Base-by-base conservation (phyloP, 179 eudicot species). In the Heliamphora pulchella region DNA sequence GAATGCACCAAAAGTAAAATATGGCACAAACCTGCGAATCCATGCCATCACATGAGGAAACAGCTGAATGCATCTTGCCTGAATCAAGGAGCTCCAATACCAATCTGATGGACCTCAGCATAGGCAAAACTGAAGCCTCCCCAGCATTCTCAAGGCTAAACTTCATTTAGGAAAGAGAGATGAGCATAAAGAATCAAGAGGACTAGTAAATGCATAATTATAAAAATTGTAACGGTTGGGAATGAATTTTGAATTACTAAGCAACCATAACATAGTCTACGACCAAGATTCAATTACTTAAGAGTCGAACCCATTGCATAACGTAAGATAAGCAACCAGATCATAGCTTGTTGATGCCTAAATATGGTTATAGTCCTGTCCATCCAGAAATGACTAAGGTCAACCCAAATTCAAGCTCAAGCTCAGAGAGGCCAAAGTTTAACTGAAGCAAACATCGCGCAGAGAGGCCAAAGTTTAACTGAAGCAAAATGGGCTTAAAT, bases 71-170 rank as follows among this genome's bases (percentile, higher is more conserved):
- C 69, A 10, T 79, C 51, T 47, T 80, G 55, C 80, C 86, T 41
- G 88, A 79, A 68, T 90, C 83, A 61, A 93, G 84, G 78, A 92
- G 91, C 85, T 91, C 96, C 84, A 94, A 69, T 76, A 87, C 82
- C 83, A 89, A 83, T 83, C 99, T 92, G 80, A 90, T 91, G 31
- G 98, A 92, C 84, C 94, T 91, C 82, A 96, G 85, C 93, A 96
- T 92, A 80, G 97, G 91, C 88, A 96, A 85, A 85, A 89, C 84
- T 77, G 96, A 92, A 81, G 74, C 87, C 82, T 96, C 99, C 78
- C 97, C 99, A 81, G 99, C 98, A 89, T 93, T 93, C 84, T 93
- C 99, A 54, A 96, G 91, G 87, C 98, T 96, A 92, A 65, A 86
- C 74, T 70, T 79, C 80, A 83, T 82, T 74, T 44, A 78, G 74